Evolutionary conservation across 345 rosid genomes (phyloP).

Genomic region (Eucalyptus virginea): DNA sequence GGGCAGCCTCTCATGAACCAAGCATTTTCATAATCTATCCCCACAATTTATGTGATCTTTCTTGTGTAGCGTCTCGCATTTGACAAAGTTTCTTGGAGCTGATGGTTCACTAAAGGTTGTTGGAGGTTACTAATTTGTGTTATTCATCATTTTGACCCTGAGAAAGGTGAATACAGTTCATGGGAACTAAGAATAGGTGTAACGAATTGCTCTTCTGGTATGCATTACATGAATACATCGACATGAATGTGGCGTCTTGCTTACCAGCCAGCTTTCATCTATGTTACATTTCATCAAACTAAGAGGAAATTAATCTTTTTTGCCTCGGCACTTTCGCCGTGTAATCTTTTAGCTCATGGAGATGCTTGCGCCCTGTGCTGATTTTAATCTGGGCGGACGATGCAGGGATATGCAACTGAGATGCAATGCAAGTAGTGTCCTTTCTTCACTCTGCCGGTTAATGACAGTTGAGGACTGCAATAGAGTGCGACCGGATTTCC

Average conservation of each 20-base stretch:
- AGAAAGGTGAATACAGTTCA: too few species aligned
- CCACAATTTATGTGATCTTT: not conserved
- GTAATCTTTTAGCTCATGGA: not conserved
- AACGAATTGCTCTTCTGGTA: not conserved
- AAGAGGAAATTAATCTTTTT: not conserved
- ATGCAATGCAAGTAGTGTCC: slow-evolving; percentile 40
- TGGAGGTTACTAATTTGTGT: not conserved
- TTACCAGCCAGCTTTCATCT: not conserved
- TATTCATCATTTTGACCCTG: not conserved
- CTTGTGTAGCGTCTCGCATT: not conserved
- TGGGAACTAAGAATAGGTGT: not conserved
- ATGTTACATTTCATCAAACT: not conserved
- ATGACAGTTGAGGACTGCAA: slow-evolving; percentile 11
- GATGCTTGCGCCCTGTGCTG: slow-evolving; percentile 15
- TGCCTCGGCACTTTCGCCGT: not conserved
- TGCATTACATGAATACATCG: not conserved
- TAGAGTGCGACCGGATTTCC: slow-evolving; percentile 45
- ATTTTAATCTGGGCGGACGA: slow-evolving; percentile 29
- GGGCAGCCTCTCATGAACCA: not conserved
- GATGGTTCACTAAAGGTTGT: not conserved
- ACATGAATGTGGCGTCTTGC: not conserved
- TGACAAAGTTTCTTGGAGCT: not conserved
- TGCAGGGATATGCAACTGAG: slow-evolving; percentile 7
- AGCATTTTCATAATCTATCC: not conserved
- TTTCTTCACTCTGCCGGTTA: slow-evolving; percentile 27